Base-by-base conservation (phyloP, 148 eudicot genomes). In the Rhododendron ovatum region DNA sequence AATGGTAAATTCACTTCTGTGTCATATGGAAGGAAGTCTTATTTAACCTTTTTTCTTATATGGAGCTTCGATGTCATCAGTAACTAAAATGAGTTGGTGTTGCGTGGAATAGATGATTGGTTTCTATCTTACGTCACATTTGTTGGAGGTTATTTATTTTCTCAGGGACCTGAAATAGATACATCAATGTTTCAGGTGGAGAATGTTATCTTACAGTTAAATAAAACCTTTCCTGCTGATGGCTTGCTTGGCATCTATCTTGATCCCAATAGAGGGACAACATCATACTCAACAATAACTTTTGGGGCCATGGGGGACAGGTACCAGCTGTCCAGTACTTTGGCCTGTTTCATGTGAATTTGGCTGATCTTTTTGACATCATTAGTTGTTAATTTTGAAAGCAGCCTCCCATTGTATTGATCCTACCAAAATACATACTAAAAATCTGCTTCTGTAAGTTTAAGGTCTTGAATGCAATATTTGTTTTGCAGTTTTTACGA, bases 261-360 rank as follows among this genome's bases (percentile, higher is more conserved):
- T 37, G 89, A 92, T 89, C 98, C 99, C 28, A 88, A 89, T 15
- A 98, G 85, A 82, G 99, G 99, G 82, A 35, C 86, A 7, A 78
- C 91, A 47, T 92, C 99, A 65, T 91, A 93, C 67, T 89, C 98
- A 80, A 92, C 96, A 78, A 94, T 98, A 86, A 98, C 99, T 85
- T 98, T 98, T 92, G 99, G 99, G 82, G 99, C 99, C 87, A 98
- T 98, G 99, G 99, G 99, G 82, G 99, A 98, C 91, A 98, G 99
- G 99, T 98, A 90, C 67, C 57, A 3, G 45, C 86, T 57, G 3
- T 53, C 82, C 39, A 15, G 59, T 83, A 26, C 37, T 83, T 61
- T 53, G 80, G 35, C 78, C 53, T 57, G 57, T 86, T 86, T 57
- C 77, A 79, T 65, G 13, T 91, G 71, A 84, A 82, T 73, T 74